Base-by-base conservation (phyloP, 345 rosid genomes). In the Ceriops decandra region DNA sequence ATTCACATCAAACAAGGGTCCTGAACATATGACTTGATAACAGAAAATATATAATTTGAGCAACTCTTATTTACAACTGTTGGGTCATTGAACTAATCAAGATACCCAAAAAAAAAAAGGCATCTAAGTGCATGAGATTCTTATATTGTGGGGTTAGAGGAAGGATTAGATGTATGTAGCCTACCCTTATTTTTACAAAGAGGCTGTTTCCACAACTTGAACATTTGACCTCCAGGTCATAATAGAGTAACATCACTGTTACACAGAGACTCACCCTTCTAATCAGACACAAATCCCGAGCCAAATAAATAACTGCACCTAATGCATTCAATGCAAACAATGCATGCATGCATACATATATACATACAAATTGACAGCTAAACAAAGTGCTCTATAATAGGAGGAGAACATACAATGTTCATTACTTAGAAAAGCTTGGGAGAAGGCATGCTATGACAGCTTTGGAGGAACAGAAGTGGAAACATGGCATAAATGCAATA, bases 61-160 rank as follows among this genome's bases (percentile, higher is more conserved):
- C 47, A 56, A 27, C 62, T 31, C 46, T 30, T 61, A 33, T 49
- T 52, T 53, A n/a, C 19, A 70, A 69, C 31, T 42, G 13, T 28
- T 31, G 15, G 19, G 30, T 38, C 28, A 57, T 30, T 17, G 1
- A 21, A 56, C 24, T 9, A 21, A 4, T 56, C 30, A 22, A 56
- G 28, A 27, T 15, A 11, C 9, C 15, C 15, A 22, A 21, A 22
- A 56, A 53, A 16, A n/a, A 42, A 42, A 13, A 3, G 5, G 19
- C 17, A 0, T 10, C 46, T 1, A 13, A 13, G 19, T 42, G 49
- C 49, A 42, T 2, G 15, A 38, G 46, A 38, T 5, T 13, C 49
- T 17, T 42, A 15, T 5, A 42, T 0, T 42, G 1, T 42, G 49
- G 4, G 19, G 49, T 42, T 16, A 0, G 4, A 3, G 19, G 49